Conservation (phyloP, 148 eudicot genomes). For the Selenicereus undatus region DNA sequence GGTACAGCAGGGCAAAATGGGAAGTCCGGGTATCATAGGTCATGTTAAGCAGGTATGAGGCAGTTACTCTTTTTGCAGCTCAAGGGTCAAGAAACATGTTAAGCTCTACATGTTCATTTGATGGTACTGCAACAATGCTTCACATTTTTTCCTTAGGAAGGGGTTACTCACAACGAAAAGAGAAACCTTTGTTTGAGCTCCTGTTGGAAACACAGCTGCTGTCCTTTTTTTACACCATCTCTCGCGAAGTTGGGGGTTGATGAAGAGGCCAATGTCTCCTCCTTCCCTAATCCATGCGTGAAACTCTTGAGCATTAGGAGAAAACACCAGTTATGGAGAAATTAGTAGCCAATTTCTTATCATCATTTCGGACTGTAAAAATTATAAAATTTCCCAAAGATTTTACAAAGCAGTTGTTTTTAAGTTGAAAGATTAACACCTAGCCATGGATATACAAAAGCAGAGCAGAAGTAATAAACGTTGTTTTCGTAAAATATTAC, state of each 20-base stretch:
- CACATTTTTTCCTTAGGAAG: constrained; percentile 67
- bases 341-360: too few species aligned
- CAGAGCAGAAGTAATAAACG: too few species aligned
- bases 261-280: constrained; percentile 58
- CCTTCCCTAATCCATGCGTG: constrained; percentile 42
- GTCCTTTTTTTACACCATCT: constrained; percentile 56
- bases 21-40: too few species aligned
- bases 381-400: too few species aligned
- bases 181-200: constrained; percentile 67
- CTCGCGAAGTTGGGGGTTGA: constrained; percentile 73
- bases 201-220: constrained; percentile 54
- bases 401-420: too few species aligned
- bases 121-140: constrained; percentile 52
- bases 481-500: too few species aligned
- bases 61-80: constrained; percentile 62
- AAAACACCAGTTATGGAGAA: too few species aligned
- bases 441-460: too few species aligned
- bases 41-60: constrained; percentile 38
- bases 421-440: too few species aligned
- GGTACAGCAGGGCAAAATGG: too few species aligned
- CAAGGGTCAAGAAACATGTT: constrained; percentile 80
- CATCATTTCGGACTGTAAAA: too few species aligned
- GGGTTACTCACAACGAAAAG: constrained; percentile 70
- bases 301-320: too few species aligned
- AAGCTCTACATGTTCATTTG: constrained; percentile 56